These are phyloP conservation scores for Cochlearia excelsa DNA, from an alignment of 345 rosid genomes.

Conservation along the genomic window DNA sequence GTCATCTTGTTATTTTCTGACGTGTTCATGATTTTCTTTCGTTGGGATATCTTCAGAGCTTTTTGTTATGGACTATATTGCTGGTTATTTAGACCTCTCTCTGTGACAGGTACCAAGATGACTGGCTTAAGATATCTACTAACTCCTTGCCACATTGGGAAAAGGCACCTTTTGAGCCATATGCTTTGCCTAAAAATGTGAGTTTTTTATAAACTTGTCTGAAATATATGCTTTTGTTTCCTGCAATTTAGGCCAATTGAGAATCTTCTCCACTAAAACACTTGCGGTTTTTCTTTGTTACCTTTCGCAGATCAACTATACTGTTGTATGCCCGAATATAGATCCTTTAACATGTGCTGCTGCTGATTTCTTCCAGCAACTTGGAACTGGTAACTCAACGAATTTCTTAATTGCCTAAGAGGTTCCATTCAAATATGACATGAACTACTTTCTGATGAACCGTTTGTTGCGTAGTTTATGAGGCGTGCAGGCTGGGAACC, in stretches of 20 bases:
- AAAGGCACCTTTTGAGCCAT: slow-evolving; percentile 98
- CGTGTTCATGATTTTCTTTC: slow-evolving; percentile 8
- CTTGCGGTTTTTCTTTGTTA: slow-evolving; percentile 12
- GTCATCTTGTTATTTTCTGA: slow-evolving; percentile 16
- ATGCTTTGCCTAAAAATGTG: slow-evolving; percentile 81
- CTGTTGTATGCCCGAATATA: slow-evolving; percentile 91
- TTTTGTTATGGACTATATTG: slow-evolving; percentile 2
- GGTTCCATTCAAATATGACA: slow-evolving; percentile 9
- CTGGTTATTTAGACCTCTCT: slow-evolving; percentile 16
- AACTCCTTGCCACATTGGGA: slow-evolving; percentile 88
- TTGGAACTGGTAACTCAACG: slow-evolving; percentile 77
- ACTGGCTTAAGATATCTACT: slow-evolving; percentile 93
- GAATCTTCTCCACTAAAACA: slow-evolving; percentile 15
- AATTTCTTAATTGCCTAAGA: slow-evolving; percentile 17
- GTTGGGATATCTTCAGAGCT: slow-evolving; percentile 5
- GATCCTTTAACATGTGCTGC: slow-evolving; percentile 92
- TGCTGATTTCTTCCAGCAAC: slow-evolving; percentile 93
- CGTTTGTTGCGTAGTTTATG: slow-evolving; percentile 64
- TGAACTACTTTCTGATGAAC: slow-evolving; percentile 5
- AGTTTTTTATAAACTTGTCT: slow-evolving; percentile 28
- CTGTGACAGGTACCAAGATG: slow-evolving; percentile 84
- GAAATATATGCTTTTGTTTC: slow-evolving; percentile 20
- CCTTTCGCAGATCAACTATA: slow-evolving; percentile 66
- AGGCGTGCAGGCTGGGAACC: slow-evolving; percentile 88
- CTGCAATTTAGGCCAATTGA: slow-evolving; percentile 8